Percentiles rank a stretch among this genome's conserved stretches.
These are phyloP conservation scores for Dactylellina haptotyla DNA, from an alignment of 2,329 filamentous ascomycete species.

Conservation along the genomic window DNA sequence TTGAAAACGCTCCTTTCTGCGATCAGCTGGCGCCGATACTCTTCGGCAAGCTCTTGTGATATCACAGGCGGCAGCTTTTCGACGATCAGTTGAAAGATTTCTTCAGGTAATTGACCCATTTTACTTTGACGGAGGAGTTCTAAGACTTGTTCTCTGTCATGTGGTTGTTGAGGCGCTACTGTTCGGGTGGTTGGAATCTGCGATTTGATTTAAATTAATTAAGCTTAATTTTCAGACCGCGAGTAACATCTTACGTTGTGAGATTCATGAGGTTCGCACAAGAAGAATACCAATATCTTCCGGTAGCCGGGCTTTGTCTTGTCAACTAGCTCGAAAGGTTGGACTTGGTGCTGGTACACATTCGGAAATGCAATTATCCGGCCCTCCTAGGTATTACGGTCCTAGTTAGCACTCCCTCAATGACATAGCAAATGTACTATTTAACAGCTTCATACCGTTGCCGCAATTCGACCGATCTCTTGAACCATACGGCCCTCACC, in stretches of 20 bases:
- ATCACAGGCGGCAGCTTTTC: neutral
- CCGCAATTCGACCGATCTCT: conserved; percentile 3
- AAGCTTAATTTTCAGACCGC: no score
- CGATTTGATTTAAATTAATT: no score
- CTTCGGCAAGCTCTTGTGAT: no score
- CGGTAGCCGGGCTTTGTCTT: conserved; percentile 21
- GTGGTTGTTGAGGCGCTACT: conserved; percentile 19
- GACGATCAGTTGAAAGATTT: neutral
- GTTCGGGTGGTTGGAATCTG: conserved; percentile 30
- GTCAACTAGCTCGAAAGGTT: conserved; percentile 38
- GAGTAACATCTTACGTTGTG: no score
- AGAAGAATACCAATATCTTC: conserved; percentile 37
- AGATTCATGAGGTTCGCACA: conserved; percentile 25
- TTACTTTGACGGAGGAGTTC: neutral
- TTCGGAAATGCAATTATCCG: conserved; percentile 26
- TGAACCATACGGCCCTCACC: neutral
- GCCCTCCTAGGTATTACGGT: conserved; percentile 12
- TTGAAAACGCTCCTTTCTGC: no score
- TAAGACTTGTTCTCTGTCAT: neutral
- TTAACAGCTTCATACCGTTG: neutral
- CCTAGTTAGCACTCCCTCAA: no score
- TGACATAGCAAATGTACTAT: no score
- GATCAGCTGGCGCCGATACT: no score
- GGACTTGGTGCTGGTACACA: conserved; percentile 12
- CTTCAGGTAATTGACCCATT: conserved; percentile 4